Conservation (phyloP, 2,329 filamentous ascomycete species). For the Monosporascus sp. region DNA sequence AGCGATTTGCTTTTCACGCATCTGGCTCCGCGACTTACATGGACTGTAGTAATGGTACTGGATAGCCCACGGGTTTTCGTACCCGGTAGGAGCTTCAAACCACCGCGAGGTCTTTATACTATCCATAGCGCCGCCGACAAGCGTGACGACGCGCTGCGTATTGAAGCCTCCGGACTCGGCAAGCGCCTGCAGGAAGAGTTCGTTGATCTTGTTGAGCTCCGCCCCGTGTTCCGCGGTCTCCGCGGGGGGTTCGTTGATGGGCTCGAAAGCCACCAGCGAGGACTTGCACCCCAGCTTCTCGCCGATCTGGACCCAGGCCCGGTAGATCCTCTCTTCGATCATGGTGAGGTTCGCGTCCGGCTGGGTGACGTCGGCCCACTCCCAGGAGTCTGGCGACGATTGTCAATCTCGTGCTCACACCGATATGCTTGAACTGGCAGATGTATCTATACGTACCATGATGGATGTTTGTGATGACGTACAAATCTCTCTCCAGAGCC, state of each 20-base stretch:
- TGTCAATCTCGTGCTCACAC: too few relatives aligned
- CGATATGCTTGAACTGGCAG: too few relatives aligned
- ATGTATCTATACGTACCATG: constrained; percentile 30
- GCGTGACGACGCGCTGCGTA: constrained; percentile 47
- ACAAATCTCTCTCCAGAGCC: constrained; percentile 44
- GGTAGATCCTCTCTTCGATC: constrained; percentile 52
- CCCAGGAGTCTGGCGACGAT: constrained; percentile 41
- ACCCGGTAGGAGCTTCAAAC: constrained; percentile 44
- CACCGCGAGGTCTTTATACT: constrained; percentile 47
- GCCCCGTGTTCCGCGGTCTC: constrained; percentile 44
- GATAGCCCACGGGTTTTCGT: constrained; percentile 52
- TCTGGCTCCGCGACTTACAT: constrained; percentile 20
- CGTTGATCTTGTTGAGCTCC: constrained; percentile 50
- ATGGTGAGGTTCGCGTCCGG: constrained; percentile 40
- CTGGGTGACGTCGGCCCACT: constrained; percentile 49
- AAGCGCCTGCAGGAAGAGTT: constrained; percentile 50
- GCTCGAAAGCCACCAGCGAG: constrained; percentile 49
- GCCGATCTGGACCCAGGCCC: constrained; percentile 54
- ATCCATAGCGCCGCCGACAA: constrained; percentile 48
- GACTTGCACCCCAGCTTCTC: constrained; percentile 49
- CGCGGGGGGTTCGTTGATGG: constrained; percentile 55
- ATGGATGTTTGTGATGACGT: constrained; percentile 53
- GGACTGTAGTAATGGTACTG: constrained; percentile 60
- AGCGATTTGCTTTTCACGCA: background rate
- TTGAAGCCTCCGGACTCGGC: constrained; percentile 52